A percentile compares a stretch with the other conserved stretches of the same genome.
Conservation (phyloP, 306 rosid species). For the Cercis canadensis region DNA sequence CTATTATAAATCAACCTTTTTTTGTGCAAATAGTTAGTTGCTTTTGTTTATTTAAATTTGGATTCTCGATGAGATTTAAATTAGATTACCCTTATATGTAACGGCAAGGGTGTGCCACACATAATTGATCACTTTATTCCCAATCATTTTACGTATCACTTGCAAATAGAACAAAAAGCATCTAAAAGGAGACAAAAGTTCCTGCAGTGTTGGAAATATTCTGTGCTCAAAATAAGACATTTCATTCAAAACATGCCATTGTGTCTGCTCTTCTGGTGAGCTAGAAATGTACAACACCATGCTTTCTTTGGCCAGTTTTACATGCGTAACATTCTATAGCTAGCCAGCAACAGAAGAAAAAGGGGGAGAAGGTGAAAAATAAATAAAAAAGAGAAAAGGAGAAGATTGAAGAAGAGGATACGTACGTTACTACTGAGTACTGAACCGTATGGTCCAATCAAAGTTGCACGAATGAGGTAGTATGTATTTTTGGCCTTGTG, state of each 20-base stretch:
- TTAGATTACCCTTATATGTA: too few species aligned
- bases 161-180: conserved; percentile 9
- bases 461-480: conserved; percentile 47
- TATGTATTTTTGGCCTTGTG: conserved; percentile 25
- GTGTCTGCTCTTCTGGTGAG: conserved; percentile 26
- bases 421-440: too few species aligned
- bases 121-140: background rate
- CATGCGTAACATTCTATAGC: conserved; percentile 24
- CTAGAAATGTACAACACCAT: conserved; percentile 31
- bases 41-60: too few species aligned
- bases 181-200: conserved; percentile 34
- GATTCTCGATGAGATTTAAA: too few species aligned
- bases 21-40: too few species aligned
- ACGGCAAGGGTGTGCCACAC: background rate
- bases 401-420: conserved; percentile 2
- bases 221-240: conserved; percentile 27
- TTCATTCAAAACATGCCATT: conserved; percentile 31
- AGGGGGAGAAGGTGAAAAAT: background rate
- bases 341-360: background rate
- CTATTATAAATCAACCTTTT: too few species aligned
- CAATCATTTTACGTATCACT: background rate
- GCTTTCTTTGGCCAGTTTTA: conserved; percentile 23
- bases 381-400: background rate
- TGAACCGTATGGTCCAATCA: too few species aligned
- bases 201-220: conserved; percentile 26